These are phyloP conservation scores for Fomitopsis pinicola DNA, from an alignment of 1,284 basidiomycete species.

Conservation along the genomic window DNA sequence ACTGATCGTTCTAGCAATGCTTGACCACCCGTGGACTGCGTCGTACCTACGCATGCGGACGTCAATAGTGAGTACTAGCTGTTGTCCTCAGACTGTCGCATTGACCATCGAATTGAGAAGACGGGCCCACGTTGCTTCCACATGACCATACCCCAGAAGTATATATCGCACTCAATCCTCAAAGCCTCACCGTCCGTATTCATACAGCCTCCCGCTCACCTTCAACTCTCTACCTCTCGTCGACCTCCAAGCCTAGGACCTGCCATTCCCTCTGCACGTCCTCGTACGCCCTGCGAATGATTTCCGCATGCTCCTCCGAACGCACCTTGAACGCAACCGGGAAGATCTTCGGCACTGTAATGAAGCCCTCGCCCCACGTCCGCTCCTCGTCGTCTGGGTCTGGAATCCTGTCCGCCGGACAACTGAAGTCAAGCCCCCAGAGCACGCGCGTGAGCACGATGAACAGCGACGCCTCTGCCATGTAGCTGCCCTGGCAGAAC, in stretches of 20 bases:
- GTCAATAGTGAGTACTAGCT: too few relatives aligned
- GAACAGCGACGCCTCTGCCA: conserved; percentile 28
- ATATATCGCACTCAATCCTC: background rate
- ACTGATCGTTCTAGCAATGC: too few relatives aligned
- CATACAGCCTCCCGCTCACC: too few relatives aligned
- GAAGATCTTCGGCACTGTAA: conserved; percentile 22
- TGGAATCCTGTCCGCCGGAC: conserved; percentile 21
- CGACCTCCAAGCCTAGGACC: conserved; percentile 17
- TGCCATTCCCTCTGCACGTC: conserved; percentile 26
- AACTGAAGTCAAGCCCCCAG: conserved; percentile 25
- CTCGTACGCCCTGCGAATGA: conserved; percentile 20
- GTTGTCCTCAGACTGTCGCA: too few relatives aligned
- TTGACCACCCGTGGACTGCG: too few relatives aligned
- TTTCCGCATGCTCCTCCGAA: conserved; percentile 19
- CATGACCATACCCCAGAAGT: background rate
- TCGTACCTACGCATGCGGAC: too few relatives aligned
- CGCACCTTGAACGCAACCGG: conserved; percentile 20
- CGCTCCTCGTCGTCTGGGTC: conserved; percentile 23
- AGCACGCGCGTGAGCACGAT: conserved; percentile 25
- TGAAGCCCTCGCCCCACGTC: conserved; percentile 25
- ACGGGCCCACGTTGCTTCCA: background rate
- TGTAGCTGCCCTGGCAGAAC: conserved; percentile 24
- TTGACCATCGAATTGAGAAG: background rate
- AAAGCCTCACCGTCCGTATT: too few relatives aligned
- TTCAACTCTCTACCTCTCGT: conserved; percentile 10